Evolutionary conservation across 768 basidiomycete species (phyloP).

Genomic region (Strobilomyces dryophilus): DNA sequence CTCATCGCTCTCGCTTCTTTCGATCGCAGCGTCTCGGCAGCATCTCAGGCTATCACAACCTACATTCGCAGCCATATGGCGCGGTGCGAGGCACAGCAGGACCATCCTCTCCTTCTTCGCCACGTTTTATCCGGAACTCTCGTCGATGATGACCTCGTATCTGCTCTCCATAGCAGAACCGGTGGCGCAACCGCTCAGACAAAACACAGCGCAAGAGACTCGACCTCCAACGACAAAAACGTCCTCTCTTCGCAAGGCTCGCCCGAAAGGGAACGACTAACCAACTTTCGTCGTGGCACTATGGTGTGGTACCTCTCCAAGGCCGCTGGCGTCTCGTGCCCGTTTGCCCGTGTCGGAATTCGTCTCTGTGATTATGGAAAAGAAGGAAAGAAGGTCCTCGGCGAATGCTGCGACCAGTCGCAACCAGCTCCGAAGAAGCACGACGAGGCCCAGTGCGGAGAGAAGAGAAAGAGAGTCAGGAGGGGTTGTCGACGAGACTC

Average conservation of each 20-base stretch:
- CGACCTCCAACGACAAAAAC: conserved; percentile 25
- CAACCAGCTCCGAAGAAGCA: conserved; percentile 44
- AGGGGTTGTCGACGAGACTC: conserved; percentile 29
- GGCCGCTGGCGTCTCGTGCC: conserved; percentile 71
- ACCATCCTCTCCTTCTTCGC: conserved; percentile 69
- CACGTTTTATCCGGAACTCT: conserved; percentile 69
- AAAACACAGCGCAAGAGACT: conserved; percentile 17
- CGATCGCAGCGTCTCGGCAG: conserved; percentile 59
- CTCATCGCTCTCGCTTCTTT: conserved; percentile 1
- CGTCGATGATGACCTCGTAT: conserved; percentile 69
- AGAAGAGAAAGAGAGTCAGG: conserved; percentile 42
- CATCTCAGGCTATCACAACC: conserved; percentile 79
- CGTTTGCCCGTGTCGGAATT: conserved; percentile 71
- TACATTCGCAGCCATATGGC: conserved; percentile 71
- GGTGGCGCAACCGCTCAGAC: conserved; percentile 58
- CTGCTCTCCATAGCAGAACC: conserved; percentile 63
- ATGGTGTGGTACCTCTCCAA: conserved; percentile 79
- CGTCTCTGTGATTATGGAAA: conserved; percentile 64
- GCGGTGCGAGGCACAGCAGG: conserved; percentile 67
- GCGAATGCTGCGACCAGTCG: conserved; percentile 24
- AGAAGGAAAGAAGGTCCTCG: conserved; percentile 35
- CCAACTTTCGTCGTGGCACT: conserved; percentile 76
- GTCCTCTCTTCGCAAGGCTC: not conserved
- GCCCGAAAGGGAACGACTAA: conserved; percentile 38
- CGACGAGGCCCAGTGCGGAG: conserved; percentile 39